phyloP scores from a whole-genome alignment of 2,329 filamentous ascomycete genomes.

The Aspergillus tamarii region DNA sequence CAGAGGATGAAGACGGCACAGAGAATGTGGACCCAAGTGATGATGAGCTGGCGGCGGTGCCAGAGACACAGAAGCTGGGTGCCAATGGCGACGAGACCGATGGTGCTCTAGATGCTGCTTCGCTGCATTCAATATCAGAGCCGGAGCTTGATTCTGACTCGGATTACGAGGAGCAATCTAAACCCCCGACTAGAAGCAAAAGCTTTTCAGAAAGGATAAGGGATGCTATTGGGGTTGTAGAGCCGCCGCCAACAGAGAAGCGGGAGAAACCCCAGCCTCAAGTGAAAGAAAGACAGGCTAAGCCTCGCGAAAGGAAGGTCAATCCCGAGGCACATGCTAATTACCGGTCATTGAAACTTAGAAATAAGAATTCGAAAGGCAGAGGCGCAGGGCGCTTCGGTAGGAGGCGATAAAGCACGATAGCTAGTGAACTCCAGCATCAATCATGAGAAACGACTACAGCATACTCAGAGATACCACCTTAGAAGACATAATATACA shows the following conservation, averaged over 20 bases:
- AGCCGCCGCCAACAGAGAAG: constrained; percentile 21
- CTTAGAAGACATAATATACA: constrained; percentile 9
- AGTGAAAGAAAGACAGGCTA: constrained; percentile 29
- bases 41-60: constrained; percentile 33
- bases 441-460: constrained; percentile 23
- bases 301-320: constrained; percentile 38
- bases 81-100: constrained; percentile 13
- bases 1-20: constrained; percentile 19
- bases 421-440: not conserved
- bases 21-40: constrained; percentile 27
- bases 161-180: constrained; percentile 30
- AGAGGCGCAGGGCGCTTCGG: constrained; percentile 42
- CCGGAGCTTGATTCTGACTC: constrained; percentile 35
- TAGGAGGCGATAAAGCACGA: constrained; percentile 29
- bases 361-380: constrained; percentile 41
- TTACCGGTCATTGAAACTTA: constrained; percentile 52
- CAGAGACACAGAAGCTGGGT: constrained; percentile 32
- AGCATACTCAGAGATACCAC: constrained; percentile 25
- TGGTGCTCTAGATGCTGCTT: constrained; percentile 22
- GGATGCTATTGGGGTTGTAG: constrained; percentile 35
- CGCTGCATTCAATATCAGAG: constrained; percentile 33
- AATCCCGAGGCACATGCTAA: constrained; percentile 53
- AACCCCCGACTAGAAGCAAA: constrained; percentile 27
- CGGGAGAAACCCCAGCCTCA: constrained; percentile 17
- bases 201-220: constrained; percentile 42